phyloP scores from a whole-genome alignment of 2,329 filamentous ascomycete genomes.

The Plenodomus tracheiphilus region DNA sequence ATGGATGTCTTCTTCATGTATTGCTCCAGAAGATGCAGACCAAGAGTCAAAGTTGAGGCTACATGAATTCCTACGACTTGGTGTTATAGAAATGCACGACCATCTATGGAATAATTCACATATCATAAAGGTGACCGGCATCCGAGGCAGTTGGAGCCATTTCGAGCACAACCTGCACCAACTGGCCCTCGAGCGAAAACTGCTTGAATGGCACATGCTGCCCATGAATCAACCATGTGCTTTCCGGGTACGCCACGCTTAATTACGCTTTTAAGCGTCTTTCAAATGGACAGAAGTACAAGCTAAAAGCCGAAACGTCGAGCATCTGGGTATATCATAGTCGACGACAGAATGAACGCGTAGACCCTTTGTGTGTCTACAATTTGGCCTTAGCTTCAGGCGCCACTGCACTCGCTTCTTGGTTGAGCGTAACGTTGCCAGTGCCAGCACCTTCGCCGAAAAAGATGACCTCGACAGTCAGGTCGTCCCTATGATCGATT shows the following conservation, averaged over 20 bases:
- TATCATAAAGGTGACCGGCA: too few species aligned
- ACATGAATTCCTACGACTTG: too few species aligned
- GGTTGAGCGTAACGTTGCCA: constrained; percentile 80
- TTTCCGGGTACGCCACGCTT: neutral
- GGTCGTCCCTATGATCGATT: constrained; percentile 69
- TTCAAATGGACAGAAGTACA: neutral
- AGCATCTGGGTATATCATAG: neutral
- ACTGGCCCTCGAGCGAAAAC: too few species aligned
- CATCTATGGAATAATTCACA: too few species aligned
- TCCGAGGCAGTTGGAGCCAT: too few species aligned
- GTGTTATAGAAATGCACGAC: too few species aligned
- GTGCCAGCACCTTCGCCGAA: constrained; percentile 80
- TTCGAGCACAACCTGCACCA: too few species aligned
- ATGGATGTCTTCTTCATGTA: too few species aligned
- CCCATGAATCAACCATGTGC: neutral
- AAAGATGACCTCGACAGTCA: constrained; percentile 98
- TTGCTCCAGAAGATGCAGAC: too few species aligned
- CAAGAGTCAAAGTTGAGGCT: too few species aligned
- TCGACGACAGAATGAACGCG: neutral
- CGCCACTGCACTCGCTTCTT: constrained; percentile 75
- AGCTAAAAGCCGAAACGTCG: neutral
- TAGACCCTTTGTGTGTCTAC: constrained; percentile 21
- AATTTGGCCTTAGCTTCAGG: constrained; percentile 54
- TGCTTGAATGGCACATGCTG: too few species aligned
- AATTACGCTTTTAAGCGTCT: neutral